phyloP scores from a whole-genome alignment of 2,329 filamentous ascomycete genomes.

The Incumbomyces delicatus region DNA sequence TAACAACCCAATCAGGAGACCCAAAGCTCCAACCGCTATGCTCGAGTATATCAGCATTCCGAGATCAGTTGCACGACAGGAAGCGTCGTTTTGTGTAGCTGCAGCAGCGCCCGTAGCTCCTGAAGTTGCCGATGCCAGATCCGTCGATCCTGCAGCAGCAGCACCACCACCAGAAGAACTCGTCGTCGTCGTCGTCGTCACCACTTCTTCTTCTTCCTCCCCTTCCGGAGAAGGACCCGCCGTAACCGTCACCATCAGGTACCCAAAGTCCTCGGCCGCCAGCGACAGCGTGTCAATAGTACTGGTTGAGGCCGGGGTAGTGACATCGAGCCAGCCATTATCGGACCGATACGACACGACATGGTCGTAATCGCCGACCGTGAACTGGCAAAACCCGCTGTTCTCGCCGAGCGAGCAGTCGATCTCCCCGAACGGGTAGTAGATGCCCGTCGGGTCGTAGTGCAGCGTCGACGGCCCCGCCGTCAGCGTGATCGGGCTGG shows the following conservation, averaged over 20 bases:
- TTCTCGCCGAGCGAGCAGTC: not conserved
- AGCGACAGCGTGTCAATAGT: not conserved
- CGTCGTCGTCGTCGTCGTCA: too few species aligned
- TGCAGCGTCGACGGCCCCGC: not conserved
- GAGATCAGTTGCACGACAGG: too few species aligned
- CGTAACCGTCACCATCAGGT: not conserved
- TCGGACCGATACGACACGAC: not conserved
- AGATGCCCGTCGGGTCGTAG: not conserved
- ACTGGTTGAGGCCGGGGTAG: not conserved
- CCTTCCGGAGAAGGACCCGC: not conserved
- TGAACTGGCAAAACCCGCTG: not conserved
- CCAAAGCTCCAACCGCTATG: too few species aligned
- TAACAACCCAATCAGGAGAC: too few species aligned
- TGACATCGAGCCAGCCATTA: slow-evolving; percentile 1
- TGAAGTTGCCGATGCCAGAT: too few species aligned
- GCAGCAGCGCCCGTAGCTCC: too few species aligned
- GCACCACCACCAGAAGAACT: too few species aligned
- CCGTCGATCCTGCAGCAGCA: too few species aligned
- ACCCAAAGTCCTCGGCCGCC: not conserved
- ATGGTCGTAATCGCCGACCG: not conserved
- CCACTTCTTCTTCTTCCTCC: too few species aligned
- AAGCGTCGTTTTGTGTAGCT: too few species aligned
- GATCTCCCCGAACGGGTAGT: not conserved
- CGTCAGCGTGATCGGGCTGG: not conserved
- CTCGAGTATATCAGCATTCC: too few species aligned